phyloP scores from a whole-genome alignment of 1,139 yeast genomes.

The Pichia kudriavzevii region DNA sequence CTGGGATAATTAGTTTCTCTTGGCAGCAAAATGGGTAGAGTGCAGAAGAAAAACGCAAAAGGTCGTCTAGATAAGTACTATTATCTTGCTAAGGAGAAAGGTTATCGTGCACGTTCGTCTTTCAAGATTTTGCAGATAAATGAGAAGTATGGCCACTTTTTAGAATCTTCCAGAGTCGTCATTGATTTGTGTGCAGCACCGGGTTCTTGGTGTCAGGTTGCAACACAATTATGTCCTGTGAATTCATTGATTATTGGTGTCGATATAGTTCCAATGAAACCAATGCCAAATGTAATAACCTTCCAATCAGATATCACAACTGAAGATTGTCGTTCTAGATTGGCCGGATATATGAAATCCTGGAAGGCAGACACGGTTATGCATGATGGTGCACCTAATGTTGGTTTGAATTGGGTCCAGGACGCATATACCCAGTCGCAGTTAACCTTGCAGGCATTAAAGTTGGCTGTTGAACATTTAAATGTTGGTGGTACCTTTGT shows the following conservation, averaged over 20 bases:
- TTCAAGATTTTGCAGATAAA: conserved; percentile 92
- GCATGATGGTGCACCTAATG: conserved; percentile 99
- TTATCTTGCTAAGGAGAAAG: conserved; percentile 92
- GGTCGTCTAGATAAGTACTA: conserved; percentile 99
- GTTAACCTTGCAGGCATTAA: conserved; percentile 85
- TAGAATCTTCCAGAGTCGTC: conserved; percentile 93
- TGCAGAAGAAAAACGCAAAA: conserved; percentile 93
- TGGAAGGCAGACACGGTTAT: conserved; percentile 98
- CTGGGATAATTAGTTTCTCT: too few species aligned
- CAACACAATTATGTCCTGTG: conserved; percentile 84
- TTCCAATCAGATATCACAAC: conserved; percentile 97
- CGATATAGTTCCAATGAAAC: conserved; percentile 93
- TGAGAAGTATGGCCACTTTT: conserved; percentile 91
- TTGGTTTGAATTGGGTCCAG: conserved; percentile 98
- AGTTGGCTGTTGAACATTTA: conserved; percentile 90
- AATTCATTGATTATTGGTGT: conserved; percentile 94
- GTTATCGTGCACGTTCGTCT: conserved; percentile 98
- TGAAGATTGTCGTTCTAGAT: conserved; percentile 89
- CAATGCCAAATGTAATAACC: conserved; percentile 87
- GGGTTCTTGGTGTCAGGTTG: conserved; percentile 99
- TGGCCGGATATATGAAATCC: conserved; percentile 93
- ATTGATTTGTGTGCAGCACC: conserved; percentile 99
- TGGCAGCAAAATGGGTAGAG: conserved; percentile 64
- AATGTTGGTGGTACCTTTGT: conserved; percentile 93
- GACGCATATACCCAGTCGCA: conserved; percentile 99